Conservation (phyloP, 495 filamentous ascomycete species). For the Penicillium turbatum region DNA sequence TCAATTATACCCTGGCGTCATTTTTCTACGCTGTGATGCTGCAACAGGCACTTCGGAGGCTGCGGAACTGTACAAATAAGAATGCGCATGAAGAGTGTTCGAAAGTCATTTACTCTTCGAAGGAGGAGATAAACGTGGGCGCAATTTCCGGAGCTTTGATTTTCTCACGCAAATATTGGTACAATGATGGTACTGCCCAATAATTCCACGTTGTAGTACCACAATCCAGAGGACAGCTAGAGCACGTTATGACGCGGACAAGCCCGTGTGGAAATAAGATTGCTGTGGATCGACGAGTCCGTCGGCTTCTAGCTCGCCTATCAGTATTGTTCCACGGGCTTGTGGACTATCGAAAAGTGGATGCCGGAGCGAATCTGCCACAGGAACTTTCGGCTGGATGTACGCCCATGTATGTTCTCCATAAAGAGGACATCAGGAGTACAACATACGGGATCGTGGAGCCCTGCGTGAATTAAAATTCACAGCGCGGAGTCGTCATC, state of each 20-base stretch:
- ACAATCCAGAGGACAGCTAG: neutral
- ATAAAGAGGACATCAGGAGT: neutral
- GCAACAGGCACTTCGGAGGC: no score
- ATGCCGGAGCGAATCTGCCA: neutral
- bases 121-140: neutral
- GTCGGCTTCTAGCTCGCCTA: slow-evolving; percentile 5
- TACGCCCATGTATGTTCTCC: no score
- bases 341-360: neutral
- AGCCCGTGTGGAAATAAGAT: slow-evolving; percentile 13
- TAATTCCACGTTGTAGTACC: no score
- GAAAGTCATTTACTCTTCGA: neutral
- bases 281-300: slow-evolving; percentile 16
- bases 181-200: neutral
- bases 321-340: slow-evolving; percentile 6
- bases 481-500: slow-evolving; percentile 13
- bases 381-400: neutral
- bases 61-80: no score
- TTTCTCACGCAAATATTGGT: neutral
- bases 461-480: slow-evolving; percentile 10
- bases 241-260: slow-evolving; percentile 18
- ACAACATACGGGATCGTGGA: slow-evolving; percentile 6
- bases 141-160: neutral
- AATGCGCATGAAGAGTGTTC: no score
- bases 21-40: no score
- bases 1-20: no score